A percentile compares a stretch with the other conserved stretches of the same genome.
phyloP scores from a whole-genome alignment of 805 yeast species.

The Ogataea ganodermae region DNA sequence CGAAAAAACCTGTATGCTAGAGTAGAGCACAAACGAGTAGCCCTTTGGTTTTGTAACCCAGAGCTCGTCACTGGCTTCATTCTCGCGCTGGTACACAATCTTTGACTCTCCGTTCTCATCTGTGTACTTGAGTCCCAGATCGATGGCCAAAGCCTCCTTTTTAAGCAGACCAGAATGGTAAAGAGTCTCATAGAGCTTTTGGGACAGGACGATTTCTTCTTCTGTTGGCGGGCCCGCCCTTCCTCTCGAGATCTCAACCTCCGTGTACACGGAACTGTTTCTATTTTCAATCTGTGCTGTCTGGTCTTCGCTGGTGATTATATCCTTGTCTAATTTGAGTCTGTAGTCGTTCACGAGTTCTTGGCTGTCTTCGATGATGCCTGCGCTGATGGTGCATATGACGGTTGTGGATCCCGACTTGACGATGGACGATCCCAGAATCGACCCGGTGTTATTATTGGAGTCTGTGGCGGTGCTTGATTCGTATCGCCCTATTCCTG shows the following conservation, averaged over 20 bases:
- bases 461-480: conserved; percentile 16
- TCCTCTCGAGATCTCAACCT: conserved; percentile 76
- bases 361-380: conserved; percentile 57
- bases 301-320: conserved; percentile 28
- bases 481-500: conserved; percentile 39
- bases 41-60: conserved; percentile 40
- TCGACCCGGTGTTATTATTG: conserved; percentile 25
- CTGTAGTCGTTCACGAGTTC: conserved; percentile 45
- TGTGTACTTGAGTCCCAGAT: conserved; percentile 50
- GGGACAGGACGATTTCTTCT: conserved; percentile 79
- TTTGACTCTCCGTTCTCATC: conserved; percentile 51
- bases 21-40: conserved; percentile 64
- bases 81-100: conserved; percentile 44
- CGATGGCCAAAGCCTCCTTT: conserved; percentile 54
- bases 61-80: conserved; percentile 27
- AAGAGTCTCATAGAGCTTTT: conserved; percentile 60
- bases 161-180: conserved; percentile 57
- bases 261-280: conserved; percentile 60
- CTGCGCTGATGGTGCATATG: conserved; percentile 70
- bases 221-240: conserved; percentile 78
- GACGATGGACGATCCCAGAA: conserved; percentile 68
- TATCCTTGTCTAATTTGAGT: conserved; percentile 40
- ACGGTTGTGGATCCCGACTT: conserved; percentile 74
- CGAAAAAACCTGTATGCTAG: conserved; percentile 74
- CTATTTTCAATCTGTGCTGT: conserved; percentile 20